These are phyloP conservation scores for Drechslerella dactyloides DNA, from an alignment of 2,329 filamentous ascomycete species.

Conservation along the genomic window DNA sequence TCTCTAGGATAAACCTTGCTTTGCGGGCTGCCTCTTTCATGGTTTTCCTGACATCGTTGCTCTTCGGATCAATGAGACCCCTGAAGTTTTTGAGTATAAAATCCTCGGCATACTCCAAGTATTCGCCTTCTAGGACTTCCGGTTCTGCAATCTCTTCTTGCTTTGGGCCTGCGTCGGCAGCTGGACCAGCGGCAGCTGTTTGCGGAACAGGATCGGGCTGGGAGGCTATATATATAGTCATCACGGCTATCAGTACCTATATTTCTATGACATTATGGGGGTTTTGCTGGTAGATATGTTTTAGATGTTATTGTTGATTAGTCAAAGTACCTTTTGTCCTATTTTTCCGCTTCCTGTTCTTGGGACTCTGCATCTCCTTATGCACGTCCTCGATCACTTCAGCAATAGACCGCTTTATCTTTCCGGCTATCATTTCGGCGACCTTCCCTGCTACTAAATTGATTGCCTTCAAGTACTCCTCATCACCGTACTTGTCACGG, in stretches of 20 bases:
- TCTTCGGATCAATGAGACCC: constrained; percentile 12
- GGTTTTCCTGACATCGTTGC: constrained; percentile 4
- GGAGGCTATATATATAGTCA: too few species aligned
- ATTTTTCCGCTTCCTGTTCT: too few species aligned
- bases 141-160: constrained; percentile 5
- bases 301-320: too few species aligned
- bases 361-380: background rate
- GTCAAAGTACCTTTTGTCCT: too few species aligned
- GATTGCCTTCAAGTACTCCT: constrained; percentile 1
- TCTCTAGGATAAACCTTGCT: constrained; percentile 12
- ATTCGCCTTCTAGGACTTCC: constrained; percentile 17
- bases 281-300: too few species aligned
- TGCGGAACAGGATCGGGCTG: background rate
- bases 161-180: background rate
- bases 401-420: background rate
- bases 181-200: background rate
- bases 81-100: constrained; percentile 30
- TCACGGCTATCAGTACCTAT: too few species aligned
- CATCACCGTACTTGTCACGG: constrained; percentile 3
- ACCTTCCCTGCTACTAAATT: constrained; percentile 2
- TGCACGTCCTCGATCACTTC: constrained; percentile 10
- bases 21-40: constrained; percentile 21
- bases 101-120: constrained; percentile 9
- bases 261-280: too few species aligned
- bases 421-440: background rate